These are phyloP conservation scores for Aspergillus amoenus DNA, from an alignment of 2,329 filamentous ascomycete species.

Conservation along the genomic window DNA sequence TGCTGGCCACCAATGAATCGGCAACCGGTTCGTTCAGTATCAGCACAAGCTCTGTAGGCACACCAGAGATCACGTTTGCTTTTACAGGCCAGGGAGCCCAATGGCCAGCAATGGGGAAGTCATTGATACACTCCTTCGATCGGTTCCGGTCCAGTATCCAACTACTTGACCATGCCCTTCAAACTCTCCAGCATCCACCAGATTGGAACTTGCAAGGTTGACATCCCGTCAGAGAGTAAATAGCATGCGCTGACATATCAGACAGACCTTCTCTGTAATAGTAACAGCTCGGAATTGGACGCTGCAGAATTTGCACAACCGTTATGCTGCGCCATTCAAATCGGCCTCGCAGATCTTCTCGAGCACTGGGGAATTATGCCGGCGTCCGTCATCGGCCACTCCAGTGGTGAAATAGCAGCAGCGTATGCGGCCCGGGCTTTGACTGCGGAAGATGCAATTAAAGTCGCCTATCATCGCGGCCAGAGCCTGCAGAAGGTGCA, in stretches of 20 bases:
- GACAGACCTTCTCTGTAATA: background rate
- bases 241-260: background rate
- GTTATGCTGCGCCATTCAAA: conserved; percentile 21
- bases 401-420: conserved; percentile 22
- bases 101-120: conserved; percentile 21
- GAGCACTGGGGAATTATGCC: conserved; percentile 7
- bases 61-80: conserved; percentile 4
- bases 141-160: conserved; percentile 4
- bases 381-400: conserved; percentile 20
- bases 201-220: background rate
- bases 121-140: background rate
- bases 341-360: conserved; percentile 18
- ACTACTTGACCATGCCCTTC: background rate
- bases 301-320: conserved; percentile 17
- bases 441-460: conserved; percentile 12
- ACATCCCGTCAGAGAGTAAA: background rate
- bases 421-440: conserved; percentile 18
- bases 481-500: background rate
- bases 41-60: background rate
- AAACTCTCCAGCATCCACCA: background rate
- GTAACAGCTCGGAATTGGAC: background rate
- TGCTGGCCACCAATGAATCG: background rate
- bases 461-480: conserved; percentile 20
- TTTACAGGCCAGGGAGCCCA: conserved; percentile 26
- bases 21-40: background rate